phyloP scores from a whole-genome alignment of 768 basidiomycete genomes.

The Lactarius tabidus region DNA sequence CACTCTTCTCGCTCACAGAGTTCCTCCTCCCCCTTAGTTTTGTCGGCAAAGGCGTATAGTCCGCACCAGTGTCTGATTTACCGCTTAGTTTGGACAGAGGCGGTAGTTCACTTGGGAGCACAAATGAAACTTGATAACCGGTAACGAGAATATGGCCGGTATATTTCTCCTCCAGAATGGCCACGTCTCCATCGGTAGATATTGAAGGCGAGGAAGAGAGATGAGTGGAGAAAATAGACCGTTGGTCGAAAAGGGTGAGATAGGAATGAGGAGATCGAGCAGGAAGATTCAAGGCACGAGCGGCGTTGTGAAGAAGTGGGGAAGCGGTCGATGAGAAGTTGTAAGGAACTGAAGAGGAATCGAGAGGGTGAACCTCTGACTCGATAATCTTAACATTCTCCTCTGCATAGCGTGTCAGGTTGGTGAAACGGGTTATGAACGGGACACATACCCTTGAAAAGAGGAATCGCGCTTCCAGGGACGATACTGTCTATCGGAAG shows the following conservation, averaged over 20 bases:
- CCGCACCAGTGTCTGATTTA: slow-evolving; percentile 16
- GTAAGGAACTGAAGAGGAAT: slow-evolving; percentile 67
- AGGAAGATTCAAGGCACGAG: slow-evolving; percentile 62
- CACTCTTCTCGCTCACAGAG: slow-evolving; percentile 57
- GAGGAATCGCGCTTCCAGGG: slow-evolving; percentile 64
- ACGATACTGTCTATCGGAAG: slow-evolving; percentile 61
- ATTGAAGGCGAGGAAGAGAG: slow-evolving; percentile 36
- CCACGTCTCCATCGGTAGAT: slow-evolving; percentile 28
- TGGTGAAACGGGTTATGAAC: not conserved
- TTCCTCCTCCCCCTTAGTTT: slow-evolving; percentile 37
- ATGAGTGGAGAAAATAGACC: slow-evolving; percentile 32
- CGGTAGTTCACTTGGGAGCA: slow-evolving; percentile 64
- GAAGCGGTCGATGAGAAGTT: slow-evolving; percentile 61
- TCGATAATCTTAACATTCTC: slow-evolving; percentile 72
- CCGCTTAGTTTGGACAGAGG: slow-evolving; percentile 26
- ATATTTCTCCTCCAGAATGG: slow-evolving; percentile 61
- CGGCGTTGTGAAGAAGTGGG: slow-evolving; percentile 65
- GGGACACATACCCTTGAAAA: slow-evolving; percentile 57
- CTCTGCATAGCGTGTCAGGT: slow-evolving; percentile 43
- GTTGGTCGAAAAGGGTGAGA: slow-evolving; percentile 46
- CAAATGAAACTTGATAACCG: slow-evolving; percentile 71
- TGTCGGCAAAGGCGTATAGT: slow-evolving; percentile 21
- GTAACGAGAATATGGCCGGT: slow-evolving; percentile 74
- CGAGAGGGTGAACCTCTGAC: slow-evolving; percentile 73
- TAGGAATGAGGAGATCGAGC: slow-evolving; percentile 58